Base-by-base conservation (phyloP, 192 early-diverging fungal species). In the Gryganskiella cystojenkinii region DNA sequence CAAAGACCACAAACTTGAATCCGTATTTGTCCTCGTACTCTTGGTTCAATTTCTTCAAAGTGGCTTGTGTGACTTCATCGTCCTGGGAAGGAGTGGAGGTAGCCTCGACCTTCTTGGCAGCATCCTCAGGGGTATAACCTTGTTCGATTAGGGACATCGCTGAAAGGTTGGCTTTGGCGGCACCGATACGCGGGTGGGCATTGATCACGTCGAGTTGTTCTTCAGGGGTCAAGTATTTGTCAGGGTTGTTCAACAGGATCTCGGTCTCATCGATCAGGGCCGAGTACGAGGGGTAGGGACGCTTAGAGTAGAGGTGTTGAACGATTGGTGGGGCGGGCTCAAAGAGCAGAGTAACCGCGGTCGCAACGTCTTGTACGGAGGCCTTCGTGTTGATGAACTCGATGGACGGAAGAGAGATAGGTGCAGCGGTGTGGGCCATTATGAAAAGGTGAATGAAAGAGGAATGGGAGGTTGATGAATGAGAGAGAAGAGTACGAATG, bases 161-260 rank as follows among this genome's bases (percentile, higher is more conserved):
- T 7, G 93, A 94, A 34, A 94, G 84, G 34, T 89, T 89, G 20
- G 69, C 80, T 30, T 89, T 88, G 57, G 80, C 86, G 44, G 90
- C 92, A 61, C 95, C 95, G 65, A 97, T 94, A 24, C 93, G 87
- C 25, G 95, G 93, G 70, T 97, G 95, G 3, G 95, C 95, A 75
- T 95, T 95, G 67, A 97, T 89, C 13, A 97, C 87, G 20, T 88
- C 88, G 30, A 94, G 75, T 67, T 92, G 87, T 75, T 95, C 92
- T 35, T 85, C 72, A 0, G 85, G 59, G 37, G 82, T 87, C 45
- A 94, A 80, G 51, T 61, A 56, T 28, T 86, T 71, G 43, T 81
- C 64, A 37, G 86, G 82, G 58, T 85, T 83, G 58, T 80, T 52
- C 33, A 86, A 60, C 22, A 68, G 55, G 57, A 87, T 81, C n/a